These are phyloP conservation scores for Linum trigynum DNA, from an alignment of 345 rosid genomes.

Conservation along the genomic window DNA sequence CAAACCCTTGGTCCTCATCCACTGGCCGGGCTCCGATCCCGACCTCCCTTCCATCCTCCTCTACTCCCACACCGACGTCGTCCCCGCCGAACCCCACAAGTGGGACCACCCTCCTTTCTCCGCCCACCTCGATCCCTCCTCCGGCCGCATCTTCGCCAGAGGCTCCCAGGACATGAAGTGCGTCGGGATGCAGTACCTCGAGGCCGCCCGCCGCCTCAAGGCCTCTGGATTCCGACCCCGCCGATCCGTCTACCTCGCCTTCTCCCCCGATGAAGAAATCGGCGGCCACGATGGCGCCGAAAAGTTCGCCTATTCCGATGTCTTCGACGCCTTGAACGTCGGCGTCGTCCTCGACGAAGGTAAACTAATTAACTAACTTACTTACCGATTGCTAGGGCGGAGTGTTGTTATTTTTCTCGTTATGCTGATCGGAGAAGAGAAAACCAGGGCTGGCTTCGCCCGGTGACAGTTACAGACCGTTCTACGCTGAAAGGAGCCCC, in stretches of 20 bases:
- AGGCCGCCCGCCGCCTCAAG: conserved; percentile 66
- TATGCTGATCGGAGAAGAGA: not conserved
- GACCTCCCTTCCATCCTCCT: conserved; percentile 66
- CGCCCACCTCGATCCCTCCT: conserved; percentile 57
- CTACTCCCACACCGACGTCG: conserved; percentile 94
- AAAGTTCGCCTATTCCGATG: conserved; percentile 52
- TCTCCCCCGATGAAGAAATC: conserved; percentile 90
- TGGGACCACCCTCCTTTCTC: conserved; percentile 69
- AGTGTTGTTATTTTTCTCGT: not conserved
- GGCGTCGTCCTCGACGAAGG: conserved; percentile 91
- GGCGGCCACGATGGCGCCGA: conserved; percentile 87
- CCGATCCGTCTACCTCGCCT: conserved; percentile 67
- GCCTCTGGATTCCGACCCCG: conserved; percentile 49
- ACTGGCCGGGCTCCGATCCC: conserved; percentile 64
- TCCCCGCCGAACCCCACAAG: conserved; percentile 66
- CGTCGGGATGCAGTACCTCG: conserved; percentile 88
- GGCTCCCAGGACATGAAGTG: conserved; percentile 99
- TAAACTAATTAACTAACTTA: not conserved
- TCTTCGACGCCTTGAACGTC: conserved; percentile 57
- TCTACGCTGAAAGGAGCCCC: conserved; percentile 71
- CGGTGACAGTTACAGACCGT: conserved; percentile 50
- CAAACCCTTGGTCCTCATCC: conserved; percentile 67
- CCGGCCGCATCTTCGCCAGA: conserved; percentile 64
- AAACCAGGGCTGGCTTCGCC: conserved; percentile 69
- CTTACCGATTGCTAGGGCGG: not conserved